Evolutionary conservation across 805 yeast genomes (phyloP).

Genomic region (Myxozyma vanderwaltii): DNA sequence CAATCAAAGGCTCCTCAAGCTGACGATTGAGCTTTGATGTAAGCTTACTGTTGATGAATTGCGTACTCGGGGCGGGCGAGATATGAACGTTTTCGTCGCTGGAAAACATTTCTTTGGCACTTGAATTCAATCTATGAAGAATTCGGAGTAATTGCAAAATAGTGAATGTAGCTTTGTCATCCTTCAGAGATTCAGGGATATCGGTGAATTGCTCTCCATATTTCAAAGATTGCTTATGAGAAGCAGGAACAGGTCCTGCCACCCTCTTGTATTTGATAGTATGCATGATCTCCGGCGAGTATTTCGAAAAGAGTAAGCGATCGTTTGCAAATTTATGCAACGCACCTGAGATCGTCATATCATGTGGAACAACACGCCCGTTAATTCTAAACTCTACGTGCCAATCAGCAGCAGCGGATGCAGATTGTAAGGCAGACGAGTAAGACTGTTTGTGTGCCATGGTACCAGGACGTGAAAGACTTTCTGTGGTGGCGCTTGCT

Average conservation of each 20-base stretch:
- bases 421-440: constrained; percentile 27
- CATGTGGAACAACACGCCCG: constrained; percentile 58
- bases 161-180: constrained; percentile 26
- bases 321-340: constrained; percentile 51
- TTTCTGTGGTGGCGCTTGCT: not conserved
- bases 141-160: constrained; percentile 38
- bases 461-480: constrained; percentile 2
- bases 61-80: constrained; percentile 31
- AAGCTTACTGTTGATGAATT: constrained; percentile 73
- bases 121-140: constrained; percentile 37
- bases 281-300: constrained; percentile 3
- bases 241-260: constrained; percentile 22
- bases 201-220: constrained; percentile 16
- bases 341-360: constrained; percentile 74
- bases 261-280: constrained; percentile 19
- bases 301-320: constrained; percentile 5
- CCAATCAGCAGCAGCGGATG: constrained; percentile 36
- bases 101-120: constrained; percentile 31
- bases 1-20: constrained; percentile 83
- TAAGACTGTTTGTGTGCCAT: constrained; percentile 24
- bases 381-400: constrained; percentile 58
- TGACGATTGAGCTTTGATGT: constrained; percentile 86
- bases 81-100: not conserved
- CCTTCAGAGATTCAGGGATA: constrained; percentile 18
- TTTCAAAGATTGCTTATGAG: not conserved